Conservation (phyloP, 352 stramenopile species). For the Phytophthora uliginosa region DNA sequence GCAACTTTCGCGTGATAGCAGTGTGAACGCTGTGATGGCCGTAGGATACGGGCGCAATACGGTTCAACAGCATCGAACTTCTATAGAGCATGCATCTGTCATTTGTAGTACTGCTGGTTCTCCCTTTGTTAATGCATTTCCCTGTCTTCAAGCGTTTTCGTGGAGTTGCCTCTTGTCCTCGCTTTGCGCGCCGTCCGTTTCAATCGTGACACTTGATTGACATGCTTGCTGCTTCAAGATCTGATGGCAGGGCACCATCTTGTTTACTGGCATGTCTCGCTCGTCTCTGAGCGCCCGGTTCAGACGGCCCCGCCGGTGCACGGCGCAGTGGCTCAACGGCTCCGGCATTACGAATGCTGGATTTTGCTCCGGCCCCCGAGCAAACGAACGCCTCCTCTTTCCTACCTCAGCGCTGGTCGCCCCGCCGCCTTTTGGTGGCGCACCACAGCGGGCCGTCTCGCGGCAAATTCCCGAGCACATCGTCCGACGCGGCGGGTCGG, state of each 20-base stretch:
- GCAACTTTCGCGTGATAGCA: slow-evolving; percentile 3
- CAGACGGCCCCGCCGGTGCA: slow-evolving; percentile 19
- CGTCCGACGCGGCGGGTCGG: slow-evolving; percentile 35
- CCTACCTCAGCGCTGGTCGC: slow-evolving; percentile 6
- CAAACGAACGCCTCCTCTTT: slow-evolving; percentile 28
- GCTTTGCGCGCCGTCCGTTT: slow-evolving; percentile 17
- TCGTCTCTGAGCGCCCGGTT: slow-evolving; percentile 25
- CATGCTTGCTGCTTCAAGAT: slow-evolving; percentile 32
- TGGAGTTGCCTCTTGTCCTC: slow-evolving; percentile 22
- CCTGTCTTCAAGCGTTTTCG: slow-evolving; percentile 7
- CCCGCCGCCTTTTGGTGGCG: slow-evolving; percentile 13
- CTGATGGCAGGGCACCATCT: slow-evolving; percentile 28
- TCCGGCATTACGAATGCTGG: slow-evolving; percentile 43
- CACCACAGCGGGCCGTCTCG: not conserved
- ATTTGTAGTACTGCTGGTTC: too few species aligned
- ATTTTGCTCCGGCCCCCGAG: slow-evolving; percentile 30
- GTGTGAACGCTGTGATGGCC: slow-evolving; percentile 30
- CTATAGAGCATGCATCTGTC: not conserved
- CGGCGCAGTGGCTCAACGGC: slow-evolving; percentile 19
- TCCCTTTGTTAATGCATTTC: not conserved
- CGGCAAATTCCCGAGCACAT: slow-evolving; percentile 24
- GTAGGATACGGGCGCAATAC: slow-evolving; percentile 34
- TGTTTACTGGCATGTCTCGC: slow-evolving; percentile 28
- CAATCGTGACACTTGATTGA: slow-evolving; percentile 34
- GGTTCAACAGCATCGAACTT: not conserved